Evolutionary conservation across 768 basidiomycete species (phyloP).

Genomic region (Podaxis sp.): DNA sequence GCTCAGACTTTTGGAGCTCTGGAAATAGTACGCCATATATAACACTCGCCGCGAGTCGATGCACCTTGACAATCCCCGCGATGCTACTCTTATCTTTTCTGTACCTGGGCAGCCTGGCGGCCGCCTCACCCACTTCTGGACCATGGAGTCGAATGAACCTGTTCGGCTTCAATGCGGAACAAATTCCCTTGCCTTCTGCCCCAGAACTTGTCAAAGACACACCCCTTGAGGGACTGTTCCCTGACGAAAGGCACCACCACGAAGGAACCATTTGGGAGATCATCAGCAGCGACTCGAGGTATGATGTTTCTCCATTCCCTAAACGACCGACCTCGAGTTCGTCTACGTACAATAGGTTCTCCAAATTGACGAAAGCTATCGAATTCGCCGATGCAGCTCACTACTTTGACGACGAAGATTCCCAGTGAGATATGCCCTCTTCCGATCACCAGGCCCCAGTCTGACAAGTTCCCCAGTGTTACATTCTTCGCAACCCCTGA

Average conservation of each 20-base stretch:
- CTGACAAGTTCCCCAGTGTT: constrained; percentile 28
- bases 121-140: constrained; percentile 5
- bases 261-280: constrained; percentile 16
- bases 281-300: constrained; percentile 17
- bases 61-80: neutral
- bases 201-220: neutral
- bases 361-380: constrained; percentile 24
- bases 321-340: neutral
- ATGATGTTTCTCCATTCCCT: neutral
- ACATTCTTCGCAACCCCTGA: constrained; percentile 56
- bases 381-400: constrained; percentile 21
- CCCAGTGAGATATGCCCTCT: neutral
- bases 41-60: neutral
- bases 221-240: neutral
- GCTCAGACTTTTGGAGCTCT: constrained; percentile 13
- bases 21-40: neutral
- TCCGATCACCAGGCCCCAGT: neutral
- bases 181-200: neutral
- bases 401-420: constrained; percentile 13
- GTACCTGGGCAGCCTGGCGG: neutral
- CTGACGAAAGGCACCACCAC: neutral
- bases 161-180: neutral
- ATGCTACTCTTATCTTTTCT: constrained; percentile 6
- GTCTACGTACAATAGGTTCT: constrained; percentile 16
- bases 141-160: constrained; percentile 2